A percentile compares a stretch with the other conserved stretches of the same genome.
phyloP scores from a whole-genome alignment of 2,329 filamentous ascomycete genomes.

The Neonectria punicea region DNA sequence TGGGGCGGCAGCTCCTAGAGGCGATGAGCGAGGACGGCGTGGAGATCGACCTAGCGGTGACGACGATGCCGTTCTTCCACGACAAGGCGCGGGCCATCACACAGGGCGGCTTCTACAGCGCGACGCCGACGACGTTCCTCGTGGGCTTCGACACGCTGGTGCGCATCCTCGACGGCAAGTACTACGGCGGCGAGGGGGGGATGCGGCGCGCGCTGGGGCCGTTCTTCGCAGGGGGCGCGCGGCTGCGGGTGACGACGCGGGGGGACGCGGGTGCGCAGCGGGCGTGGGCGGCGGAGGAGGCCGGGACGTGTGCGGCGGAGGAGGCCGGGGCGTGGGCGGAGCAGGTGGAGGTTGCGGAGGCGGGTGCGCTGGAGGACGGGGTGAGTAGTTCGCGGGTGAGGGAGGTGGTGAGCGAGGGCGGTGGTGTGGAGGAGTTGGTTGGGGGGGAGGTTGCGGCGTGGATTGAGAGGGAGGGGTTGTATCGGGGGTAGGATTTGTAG shows the following conservation, averaged over 20 bases:
- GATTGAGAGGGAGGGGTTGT: slow-evolving; percentile 67
- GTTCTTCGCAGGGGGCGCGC: slow-evolving; percentile 70
- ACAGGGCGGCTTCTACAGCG: slow-evolving; percentile 54
- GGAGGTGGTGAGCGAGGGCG: slow-evolving; percentile 61
- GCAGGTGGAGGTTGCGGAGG: slow-evolving; percentile 69
- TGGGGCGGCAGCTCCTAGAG: slow-evolving; percentile 66
- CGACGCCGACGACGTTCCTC: slow-evolving; percentile 69
- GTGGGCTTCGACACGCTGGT: slow-evolving; percentile 81
- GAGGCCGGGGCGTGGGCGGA: slow-evolving; percentile 69
- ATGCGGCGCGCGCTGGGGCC: slow-evolving; percentile 67
- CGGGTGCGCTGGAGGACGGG: slow-evolving; percentile 52
- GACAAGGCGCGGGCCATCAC: slow-evolving; percentile 74
- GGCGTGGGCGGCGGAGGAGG: slow-evolving; percentile 56
- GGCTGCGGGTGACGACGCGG: slow-evolving; percentile 72
- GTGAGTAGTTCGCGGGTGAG: slow-evolving; percentile 74
- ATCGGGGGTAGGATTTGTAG: slow-evolving; percentile 51
- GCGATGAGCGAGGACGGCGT: slow-evolving; percentile 29
- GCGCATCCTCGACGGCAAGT: slow-evolving; percentile 77
- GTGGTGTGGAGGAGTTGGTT: slow-evolving; percentile 64
- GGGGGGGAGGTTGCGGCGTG: slow-evolving; percentile 66
- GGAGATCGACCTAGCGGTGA: slow-evolving; percentile 74
- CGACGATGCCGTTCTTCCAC: slow-evolving; percentile 77
- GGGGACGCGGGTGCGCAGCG: slow-evolving; percentile 59
- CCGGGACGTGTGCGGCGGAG: too few relatives aligned
- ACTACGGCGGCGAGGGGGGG: slow-evolving; percentile 59